Base-by-base conservation (phyloP, 768 basidiomycete species). In the Artomyces pyxidatus region DNA sequence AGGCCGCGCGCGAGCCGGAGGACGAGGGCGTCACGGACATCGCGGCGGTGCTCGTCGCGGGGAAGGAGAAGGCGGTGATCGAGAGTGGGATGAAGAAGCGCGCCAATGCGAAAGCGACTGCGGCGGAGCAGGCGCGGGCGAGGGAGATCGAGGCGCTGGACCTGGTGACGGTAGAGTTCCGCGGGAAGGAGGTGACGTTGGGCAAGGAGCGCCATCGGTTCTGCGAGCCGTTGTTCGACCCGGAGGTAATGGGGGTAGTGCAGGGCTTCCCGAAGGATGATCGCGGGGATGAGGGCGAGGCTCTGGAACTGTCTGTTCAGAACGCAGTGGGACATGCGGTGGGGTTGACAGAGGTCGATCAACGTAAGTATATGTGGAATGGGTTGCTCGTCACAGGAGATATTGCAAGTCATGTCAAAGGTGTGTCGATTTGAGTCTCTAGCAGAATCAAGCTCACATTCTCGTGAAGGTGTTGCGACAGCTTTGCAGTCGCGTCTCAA, bases 11-110 rank as follows among this genome's bases (percentile, higher is more conserved):
- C 27, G 69, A 53, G 29, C 70, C 69, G 14, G 89, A 89, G 52
- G 89, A 91, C 48, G 91, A 92, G 53, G 92, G 88, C 3, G 71
- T 90, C 22, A 88, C 87, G 16, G 88, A 95, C 62, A 90, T 94
- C 50, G 92, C 92, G 6, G 89, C 93, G 7, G 81, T 88, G 40
- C 72, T 95, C 38, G 87, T 91, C 27, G 88, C 89, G 7, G 92
- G 92, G n/a, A 88, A 85, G 60, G 92, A 93, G 65, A 81, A 84
- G 56, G 87, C 89, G 0, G 79, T 93, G 28, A 92, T 94, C 52
- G 89, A 92, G 64, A 81, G 79, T 52, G 85, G 81, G 17, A 84
- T 83, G 70, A 89, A 86, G 68, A 86, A 84, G 61, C 83, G 83
- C 55, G 75, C 77, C 22, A 82, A 73, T 7, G 80, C 77, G 26